Evolutionary conservation across 2,329 filamentous ascomycete species (phyloP).

Genomic region (Pyrenophora seminiperda): DNA sequence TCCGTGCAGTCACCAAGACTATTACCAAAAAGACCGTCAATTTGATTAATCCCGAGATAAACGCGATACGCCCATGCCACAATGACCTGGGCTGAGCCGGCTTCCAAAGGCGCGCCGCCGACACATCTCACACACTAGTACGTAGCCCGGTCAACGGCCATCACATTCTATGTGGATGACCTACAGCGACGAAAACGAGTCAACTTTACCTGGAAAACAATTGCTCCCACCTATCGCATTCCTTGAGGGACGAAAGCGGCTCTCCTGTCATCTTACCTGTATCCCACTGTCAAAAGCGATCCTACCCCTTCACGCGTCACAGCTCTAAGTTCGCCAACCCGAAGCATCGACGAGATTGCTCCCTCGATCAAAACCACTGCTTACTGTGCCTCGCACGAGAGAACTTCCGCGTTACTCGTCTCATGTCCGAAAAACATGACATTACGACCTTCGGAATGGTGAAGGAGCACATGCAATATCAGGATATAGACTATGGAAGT

Average conservation of each 20-base stretch:
- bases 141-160: background rate
- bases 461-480: background rate
- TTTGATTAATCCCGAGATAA: too few relatives aligned
- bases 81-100: too few relatives aligned
- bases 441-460: background rate
- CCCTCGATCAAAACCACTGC: background rate
- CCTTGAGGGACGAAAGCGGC: background rate
- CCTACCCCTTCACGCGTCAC: background rate
- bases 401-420: background rate
- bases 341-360: background rate
- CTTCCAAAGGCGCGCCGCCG: too few relatives aligned
- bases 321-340: background rate
- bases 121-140: too few relatives aligned
- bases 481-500: conserved; percentile 4
- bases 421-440: background rate
- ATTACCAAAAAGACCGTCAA: too few relatives aligned
- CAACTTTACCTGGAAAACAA: too few relatives aligned
- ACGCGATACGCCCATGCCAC: too few relatives aligned
- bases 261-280: background rate
- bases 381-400: background rate
- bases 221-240: background rate
- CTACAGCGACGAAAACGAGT: background rate
- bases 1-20: background rate
- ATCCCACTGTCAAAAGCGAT: background rate
- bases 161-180: background rate